Conservation (phyloP, 2,329 filamentous ascomycete species). For the Blastomyces parvus region DNA sequence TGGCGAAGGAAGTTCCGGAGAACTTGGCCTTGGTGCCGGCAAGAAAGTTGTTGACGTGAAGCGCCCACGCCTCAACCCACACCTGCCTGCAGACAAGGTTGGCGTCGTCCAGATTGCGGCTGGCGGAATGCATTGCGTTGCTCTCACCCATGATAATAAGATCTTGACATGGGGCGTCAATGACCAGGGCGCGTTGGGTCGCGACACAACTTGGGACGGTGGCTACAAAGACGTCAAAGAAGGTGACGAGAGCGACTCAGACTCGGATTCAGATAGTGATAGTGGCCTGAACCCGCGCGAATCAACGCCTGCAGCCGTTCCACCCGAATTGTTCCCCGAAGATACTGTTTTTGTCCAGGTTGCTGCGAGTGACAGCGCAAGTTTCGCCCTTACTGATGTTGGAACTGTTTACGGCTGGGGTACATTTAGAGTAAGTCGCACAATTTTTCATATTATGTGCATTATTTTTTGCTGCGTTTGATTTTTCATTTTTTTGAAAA, state of each 20-base stretch:
- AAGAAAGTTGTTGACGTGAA: conserved; percentile 62
- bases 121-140: conserved; percentile 73
- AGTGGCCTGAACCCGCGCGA: conserved; percentile 49
- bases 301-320: conserved; percentile 45
- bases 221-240: conserved; percentile 45
- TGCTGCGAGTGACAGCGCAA: conserved; percentile 50
- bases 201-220: conserved; percentile 61
- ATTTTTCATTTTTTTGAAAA: not conserved
- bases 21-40: conserved; percentile 65
- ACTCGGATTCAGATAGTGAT: conserved; percentile 39
- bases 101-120: conserved; percentile 66
- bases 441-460: conserved; percentile 8
- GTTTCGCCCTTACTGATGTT: conserved; percentile 52
- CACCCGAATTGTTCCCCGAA: conserved; percentile 41
- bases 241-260: conserved; percentile 45
- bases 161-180: conserved; percentile 84
- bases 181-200: conserved; percentile 69
- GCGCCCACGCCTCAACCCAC: conserved; percentile 59
- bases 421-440: conserved; percentile 46
- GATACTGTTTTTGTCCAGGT: conserved; percentile 49
- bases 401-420: conserved; percentile 54
- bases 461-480: conserved; percentile 2
- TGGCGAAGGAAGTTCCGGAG: conserved; percentile 69
- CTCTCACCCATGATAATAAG: conserved; percentile 68
- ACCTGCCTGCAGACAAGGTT: conserved; percentile 47